phyloP scores from a whole-genome alignment of 257 asterid genomes.

The Solanum gracilifrons region DNA sequence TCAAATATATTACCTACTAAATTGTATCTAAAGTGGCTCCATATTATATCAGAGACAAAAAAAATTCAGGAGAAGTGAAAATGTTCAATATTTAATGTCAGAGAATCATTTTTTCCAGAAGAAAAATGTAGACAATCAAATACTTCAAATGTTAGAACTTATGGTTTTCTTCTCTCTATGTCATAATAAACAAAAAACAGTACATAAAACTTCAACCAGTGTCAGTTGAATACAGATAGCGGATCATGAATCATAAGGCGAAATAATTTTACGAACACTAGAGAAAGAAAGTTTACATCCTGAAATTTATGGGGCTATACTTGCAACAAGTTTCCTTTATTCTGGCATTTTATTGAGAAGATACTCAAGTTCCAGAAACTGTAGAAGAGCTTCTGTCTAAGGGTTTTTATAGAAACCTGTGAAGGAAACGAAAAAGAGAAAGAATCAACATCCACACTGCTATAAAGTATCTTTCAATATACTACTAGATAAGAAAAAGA shows the following conservation, averaged over 20 bases:
- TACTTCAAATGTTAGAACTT: neutral
- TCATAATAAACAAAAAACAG: neutral
- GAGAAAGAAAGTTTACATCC: neutral
- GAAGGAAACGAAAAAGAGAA: neutral
- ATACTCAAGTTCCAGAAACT: constrained; percentile 60
- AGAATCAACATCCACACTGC: neutral
- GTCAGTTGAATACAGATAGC: neutral
- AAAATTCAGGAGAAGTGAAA: neutral
- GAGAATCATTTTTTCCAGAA: neutral
- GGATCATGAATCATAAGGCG: neutral
- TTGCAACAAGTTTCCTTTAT: constrained; percentile 12
- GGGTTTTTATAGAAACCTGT: neutral
- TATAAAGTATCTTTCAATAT: neutral
- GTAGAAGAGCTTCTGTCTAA: constrained; percentile 51
- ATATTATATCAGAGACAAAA: neutral
- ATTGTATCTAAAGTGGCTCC: neutral
- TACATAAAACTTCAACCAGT: neutral
- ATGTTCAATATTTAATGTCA: neutral
- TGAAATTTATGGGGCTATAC: constrained; percentile 22
- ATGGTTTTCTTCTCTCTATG: neutral
- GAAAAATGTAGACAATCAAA: neutral
- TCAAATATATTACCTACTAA: neutral
- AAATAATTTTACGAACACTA: neutral
- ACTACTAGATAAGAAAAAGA: neutral
- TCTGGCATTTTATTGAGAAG: constrained; percentile 36